Conservation (phyloP, 2,329 filamentous ascomycete genomes). For the Aspergillus sojae region DNA sequence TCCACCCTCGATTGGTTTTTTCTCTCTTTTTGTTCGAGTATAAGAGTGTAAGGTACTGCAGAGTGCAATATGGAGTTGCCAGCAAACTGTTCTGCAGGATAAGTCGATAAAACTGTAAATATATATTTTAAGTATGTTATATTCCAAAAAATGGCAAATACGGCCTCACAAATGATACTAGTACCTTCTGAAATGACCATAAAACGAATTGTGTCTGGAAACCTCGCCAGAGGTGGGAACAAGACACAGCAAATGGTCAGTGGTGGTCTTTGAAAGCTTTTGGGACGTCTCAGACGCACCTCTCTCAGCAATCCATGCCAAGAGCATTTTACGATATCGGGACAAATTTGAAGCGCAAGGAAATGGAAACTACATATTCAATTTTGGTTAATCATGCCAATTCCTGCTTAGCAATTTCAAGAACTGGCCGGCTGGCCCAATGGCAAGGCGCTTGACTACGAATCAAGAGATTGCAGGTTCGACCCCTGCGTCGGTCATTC, state of each 20-base stretch:
- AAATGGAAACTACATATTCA: too few species aligned
- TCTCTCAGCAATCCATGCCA: not conserved
- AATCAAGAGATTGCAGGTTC: slow-evolving; percentile 57
- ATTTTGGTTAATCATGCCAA: fast-evolving
- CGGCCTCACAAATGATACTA: too few species aligned
- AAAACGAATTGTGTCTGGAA: fast-evolving
- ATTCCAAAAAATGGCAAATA: fast-evolving
- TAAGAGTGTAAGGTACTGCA: fast-evolving
- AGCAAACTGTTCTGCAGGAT: too few species aligned
- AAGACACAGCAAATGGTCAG: too few species aligned
- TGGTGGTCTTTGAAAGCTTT: not conserved
- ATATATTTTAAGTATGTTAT: too few species aligned
- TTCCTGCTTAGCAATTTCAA: fast-evolving
- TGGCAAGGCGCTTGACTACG: slow-evolving; percentile 56
- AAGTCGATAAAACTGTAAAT: too few species aligned
- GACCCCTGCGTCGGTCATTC: slow-evolving; percentile 43
- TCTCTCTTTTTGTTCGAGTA: too few species aligned
- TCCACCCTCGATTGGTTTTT: too few species aligned
- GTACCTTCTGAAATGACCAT: too few species aligned
- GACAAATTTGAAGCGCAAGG: too few species aligned
- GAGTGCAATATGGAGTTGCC: too few species aligned
- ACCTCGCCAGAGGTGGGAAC: fast-evolving
- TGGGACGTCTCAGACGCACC: not conserved
- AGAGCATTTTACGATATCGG: too few species aligned
- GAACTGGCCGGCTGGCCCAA: slow-evolving; percentile 13